Base-by-base conservation (phyloP, 805 yeast species). In the Metschnikowia henanensis region DNA sequence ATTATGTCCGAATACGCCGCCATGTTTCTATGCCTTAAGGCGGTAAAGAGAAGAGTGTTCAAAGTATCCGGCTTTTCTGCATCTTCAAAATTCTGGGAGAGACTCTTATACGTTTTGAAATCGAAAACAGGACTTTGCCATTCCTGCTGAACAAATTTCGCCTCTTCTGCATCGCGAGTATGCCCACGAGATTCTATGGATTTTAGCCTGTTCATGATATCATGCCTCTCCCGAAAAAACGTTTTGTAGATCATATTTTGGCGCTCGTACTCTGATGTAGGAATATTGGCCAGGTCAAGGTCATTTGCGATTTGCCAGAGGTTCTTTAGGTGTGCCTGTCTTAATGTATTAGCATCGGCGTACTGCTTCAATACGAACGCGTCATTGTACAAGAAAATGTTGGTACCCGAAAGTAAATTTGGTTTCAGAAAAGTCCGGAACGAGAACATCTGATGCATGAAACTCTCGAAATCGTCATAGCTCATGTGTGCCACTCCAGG, bases 221-320 rank as follows among this genome's bases (percentile, higher is more conserved):
- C 58, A 0, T 47, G 48, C 18, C 57, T 45, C 40, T 71, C 76
- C 19, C 53, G 57, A 52, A 56, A 71, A 43, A 66, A 69, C 3
- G 58, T 53, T 41, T 59, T 51, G 40, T 56, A 61, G 6, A 69
- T 36, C 43, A 68, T 41, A 30, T 50, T 43, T 23, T 56, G 60
- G 41, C 60, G 69, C 50, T 70, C 74, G 18, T 41, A 43, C 3
- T 53, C 40, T 1, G 69, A 58, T 6, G 68, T 41, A 8, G 69
- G 68, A 16, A 68, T 43, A 1, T 49, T 53, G 4, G 57, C 50
- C 5, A 40, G 35, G 13, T 53, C 56, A 39, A 68, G 41, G 42
- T 70, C 75, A 31, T 52, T 49, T 8, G 68, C 41, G 0, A 70
- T 50, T 4, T 50, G 51, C 40, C 57, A 50, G 25, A 62, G 51